Percentiles rank a stretch among this genome's conserved stretches.
Conservation (phyloP, 2,329 filamentous ascomycete genomes). For the Ampelomyces quisqualis region DNA sequence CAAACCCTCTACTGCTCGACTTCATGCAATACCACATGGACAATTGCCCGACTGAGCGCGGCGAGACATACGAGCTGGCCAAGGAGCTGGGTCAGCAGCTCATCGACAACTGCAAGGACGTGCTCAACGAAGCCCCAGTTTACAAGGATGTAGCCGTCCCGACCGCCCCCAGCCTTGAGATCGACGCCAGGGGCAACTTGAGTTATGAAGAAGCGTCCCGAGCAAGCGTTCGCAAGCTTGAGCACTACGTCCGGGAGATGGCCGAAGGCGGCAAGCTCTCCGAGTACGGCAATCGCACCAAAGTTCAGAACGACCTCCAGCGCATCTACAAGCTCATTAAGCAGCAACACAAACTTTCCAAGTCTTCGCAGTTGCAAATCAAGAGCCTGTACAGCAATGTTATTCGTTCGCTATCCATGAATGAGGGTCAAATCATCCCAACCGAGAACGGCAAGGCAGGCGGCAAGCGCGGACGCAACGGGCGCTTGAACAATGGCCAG, state of each 20-base stretch:
- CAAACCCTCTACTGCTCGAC: slow-evolving; percentile 90
- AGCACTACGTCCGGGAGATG: slow-evolving; percentile 99
- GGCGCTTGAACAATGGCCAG: slow-evolving; percentile 54
- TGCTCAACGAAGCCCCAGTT: slow-evolving; percentile 76
- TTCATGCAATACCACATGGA: slow-evolving; percentile 99
- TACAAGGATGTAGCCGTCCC: slow-evolving; percentile 96
- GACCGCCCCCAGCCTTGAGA: slow-evolving; percentile 87
- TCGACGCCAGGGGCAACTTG: slow-evolving; percentile 89
- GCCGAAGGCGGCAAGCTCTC: slow-evolving; percentile 97
- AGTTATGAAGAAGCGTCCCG: slow-evolving; percentile 87
- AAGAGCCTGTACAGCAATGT: slow-evolving; percentile 94
- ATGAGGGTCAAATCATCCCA: slow-evolving; percentile 93
- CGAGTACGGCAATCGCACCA: slow-evolving; percentile 96
- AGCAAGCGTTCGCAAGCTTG: slow-evolving; percentile 88
- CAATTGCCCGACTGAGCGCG: slow-evolving; percentile 93
- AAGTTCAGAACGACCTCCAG: slow-evolving; percentile 93
- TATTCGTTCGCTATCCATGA: slow-evolving; percentile 92
- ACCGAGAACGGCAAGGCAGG: slow-evolving; percentile 74
- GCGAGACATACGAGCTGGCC: slow-evolving; percentile 96
- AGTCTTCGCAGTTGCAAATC: slow-evolving; percentile 94
- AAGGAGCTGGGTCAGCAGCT: slow-evolving; percentile 91
- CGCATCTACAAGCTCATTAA: slow-evolving; percentile 98
- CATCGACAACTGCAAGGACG: slow-evolving; percentile 96
- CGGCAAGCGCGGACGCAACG: slow-evolving; percentile 59
- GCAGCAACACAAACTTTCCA: slow-evolving; percentile 96